phyloP scores from a whole-genome alignment of 73 alveolate genomes.

The Paramecium sexaurelia region DNA sequence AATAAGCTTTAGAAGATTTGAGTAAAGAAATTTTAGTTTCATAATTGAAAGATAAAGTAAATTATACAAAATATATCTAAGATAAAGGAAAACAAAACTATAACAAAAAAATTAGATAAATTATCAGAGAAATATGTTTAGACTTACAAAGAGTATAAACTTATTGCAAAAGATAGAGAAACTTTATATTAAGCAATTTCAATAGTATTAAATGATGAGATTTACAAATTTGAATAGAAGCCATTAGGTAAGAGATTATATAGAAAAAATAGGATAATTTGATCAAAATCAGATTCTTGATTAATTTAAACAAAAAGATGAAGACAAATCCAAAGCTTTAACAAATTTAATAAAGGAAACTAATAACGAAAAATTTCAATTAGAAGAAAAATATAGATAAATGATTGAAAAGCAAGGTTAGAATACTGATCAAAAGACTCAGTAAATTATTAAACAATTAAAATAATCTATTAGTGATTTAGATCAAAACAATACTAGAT shows the following conservation, averaged over 20 bases:
- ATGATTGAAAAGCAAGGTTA: conserved; percentile 53
- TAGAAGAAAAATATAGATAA: conserved; percentile 57
- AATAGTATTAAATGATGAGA: conserved; percentile 32
- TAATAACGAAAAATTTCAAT: conserved; percentile 36
- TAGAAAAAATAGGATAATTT: conserved; percentile 8
- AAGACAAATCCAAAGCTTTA: conserved; percentile 28
- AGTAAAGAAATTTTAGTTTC: not conserved
- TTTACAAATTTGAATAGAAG: not conserved
- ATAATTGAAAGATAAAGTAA: conserved; percentile 11
- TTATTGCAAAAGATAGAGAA: conserved; percentile 56
- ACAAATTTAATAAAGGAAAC: conserved; percentile 55
- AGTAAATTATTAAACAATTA: conserved; percentile 42
- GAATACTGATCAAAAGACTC: conserved; percentile 48
- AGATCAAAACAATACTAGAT: conserved; percentile 27
- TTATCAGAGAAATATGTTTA: conserved; percentile 55
- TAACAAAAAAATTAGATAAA: conserved; percentile 43
- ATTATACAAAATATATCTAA: not conserved
- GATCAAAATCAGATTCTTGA: conserved; percentile 47
- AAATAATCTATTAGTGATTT: conserved; percentile 24
- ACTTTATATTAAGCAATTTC: conserved; percentile 36
- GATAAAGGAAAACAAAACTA: conserved; percentile 58
- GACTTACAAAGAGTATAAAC: conserved; percentile 57
- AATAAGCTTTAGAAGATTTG: not conserved
- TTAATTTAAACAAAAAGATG: conserved; percentile 24
- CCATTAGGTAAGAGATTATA: not conserved